A percentile compares a stretch with the other conserved stretches of the same genome.
Evolutionary conservation across 2,329 filamentous ascomycete species (phyloP).

Genomic region (Didymella glomerata): DNA sequence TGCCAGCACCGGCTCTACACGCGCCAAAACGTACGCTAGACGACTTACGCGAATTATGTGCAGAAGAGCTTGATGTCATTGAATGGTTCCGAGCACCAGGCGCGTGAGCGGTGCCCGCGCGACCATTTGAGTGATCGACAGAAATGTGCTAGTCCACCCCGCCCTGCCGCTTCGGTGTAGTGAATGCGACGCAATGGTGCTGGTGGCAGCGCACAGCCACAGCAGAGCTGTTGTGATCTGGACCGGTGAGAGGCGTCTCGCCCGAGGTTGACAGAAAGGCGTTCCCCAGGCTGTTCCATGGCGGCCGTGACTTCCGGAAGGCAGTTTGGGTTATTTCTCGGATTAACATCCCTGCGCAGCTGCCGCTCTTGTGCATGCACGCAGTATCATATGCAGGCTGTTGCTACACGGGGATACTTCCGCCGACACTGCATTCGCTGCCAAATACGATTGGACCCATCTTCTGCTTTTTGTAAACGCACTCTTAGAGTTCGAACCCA

Average conservation of each 20-base stretch:
- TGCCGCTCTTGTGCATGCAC: constrained; percentile 2
- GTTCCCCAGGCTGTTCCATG: constrained; percentile 7
- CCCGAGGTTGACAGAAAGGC: constrained; percentile 19
- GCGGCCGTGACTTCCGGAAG: constrained; percentile 5
- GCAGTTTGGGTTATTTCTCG: not conserved
- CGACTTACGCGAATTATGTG: constrained; percentile 19
- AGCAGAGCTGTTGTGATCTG: constrained; percentile 6
- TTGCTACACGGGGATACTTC: constrained; percentile 6
- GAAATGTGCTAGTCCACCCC: constrained; percentile 9
- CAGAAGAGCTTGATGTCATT: constrained; percentile 20
- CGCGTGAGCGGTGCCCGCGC: constrained; percentile 5
- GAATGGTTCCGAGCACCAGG: constrained; percentile 12
- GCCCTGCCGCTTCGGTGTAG: constrained; percentile 11
- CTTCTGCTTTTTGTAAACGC: constrained; percentile 6
- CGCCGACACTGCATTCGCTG: constrained; percentile 11
- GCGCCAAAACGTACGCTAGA: constrained; percentile 19
- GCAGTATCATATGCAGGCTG: not conserved
- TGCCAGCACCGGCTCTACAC: constrained; percentile 7
- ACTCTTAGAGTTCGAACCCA: constrained; percentile 16
- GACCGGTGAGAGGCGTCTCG: constrained; percentile 14
- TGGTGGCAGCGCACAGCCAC: constrained; percentile 15
- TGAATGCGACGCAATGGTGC: constrained; percentile 4
- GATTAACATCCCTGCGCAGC: constrained; percentile 1
- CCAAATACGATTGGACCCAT: constrained; percentile 3
- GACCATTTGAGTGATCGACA: constrained; percentile 4